Conservation (phyloP, 176 grass and related monocot species). For the Musa beccarii region DNA sequence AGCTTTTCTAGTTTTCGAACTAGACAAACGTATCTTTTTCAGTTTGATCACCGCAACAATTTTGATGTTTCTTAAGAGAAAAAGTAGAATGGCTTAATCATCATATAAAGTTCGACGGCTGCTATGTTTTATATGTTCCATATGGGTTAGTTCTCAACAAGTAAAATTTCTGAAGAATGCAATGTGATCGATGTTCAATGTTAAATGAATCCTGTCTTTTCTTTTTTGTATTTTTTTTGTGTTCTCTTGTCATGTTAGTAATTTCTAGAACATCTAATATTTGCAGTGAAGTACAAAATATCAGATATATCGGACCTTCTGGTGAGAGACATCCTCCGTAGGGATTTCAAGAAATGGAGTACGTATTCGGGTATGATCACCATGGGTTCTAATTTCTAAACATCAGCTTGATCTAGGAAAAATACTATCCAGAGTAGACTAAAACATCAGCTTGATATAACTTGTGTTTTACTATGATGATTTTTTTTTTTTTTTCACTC, state of each 20-base stretch:
- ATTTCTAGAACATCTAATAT: neutral
- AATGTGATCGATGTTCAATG: neutral
- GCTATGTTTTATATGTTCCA: neutral
- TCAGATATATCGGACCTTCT: slow-evolving; percentile 16
- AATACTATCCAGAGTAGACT: too few species aligned
- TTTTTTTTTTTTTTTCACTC: too few species aligned
- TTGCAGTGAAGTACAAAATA: slow-evolving; percentile 23
- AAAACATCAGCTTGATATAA: too few species aligned
- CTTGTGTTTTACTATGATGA: too few species aligned
- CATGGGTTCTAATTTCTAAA: neutral
- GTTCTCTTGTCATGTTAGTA: neutral
- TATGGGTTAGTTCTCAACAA: too few species aligned
- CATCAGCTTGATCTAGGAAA: too few species aligned
- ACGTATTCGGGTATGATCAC: slow-evolving; percentile 10
- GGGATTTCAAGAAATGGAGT: slow-evolving; percentile 21
- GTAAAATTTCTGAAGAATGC: too few species aligned
- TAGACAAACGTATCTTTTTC: too few species aligned
- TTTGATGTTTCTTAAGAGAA: neutral
- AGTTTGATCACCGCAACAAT: neutral
- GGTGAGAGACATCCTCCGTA: slow-evolving; percentile 16
- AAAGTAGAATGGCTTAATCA: neutral
- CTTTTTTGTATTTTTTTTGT: neutral
- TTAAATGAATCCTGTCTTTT: neutral
- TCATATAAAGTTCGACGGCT: neutral
- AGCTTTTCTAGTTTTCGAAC: too few species aligned